Evolutionary conservation across 164 flowering plant genomes (phyloP).

Genomic region (Santalum album): DNA sequence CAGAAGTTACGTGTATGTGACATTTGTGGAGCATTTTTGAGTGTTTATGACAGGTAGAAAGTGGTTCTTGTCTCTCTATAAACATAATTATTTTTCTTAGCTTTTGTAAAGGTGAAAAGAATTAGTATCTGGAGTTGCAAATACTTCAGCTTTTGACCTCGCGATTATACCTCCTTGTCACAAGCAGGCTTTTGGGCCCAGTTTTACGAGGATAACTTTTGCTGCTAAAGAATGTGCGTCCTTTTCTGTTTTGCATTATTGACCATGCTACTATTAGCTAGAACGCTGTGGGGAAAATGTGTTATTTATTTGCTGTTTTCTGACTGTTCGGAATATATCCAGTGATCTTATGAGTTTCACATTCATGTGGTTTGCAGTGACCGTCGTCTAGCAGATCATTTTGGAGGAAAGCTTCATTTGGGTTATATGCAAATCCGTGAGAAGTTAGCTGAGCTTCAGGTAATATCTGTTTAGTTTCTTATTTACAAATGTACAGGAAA

Average conservation of each 20-base stretch:
- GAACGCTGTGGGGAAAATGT: slow-evolving; percentile 16
- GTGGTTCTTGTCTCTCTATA: slow-evolving; percentile 3
- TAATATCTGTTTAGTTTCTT: slow-evolving; percentile 13
- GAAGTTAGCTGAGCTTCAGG: slow-evolving; percentile 88
- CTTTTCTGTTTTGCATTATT: slow-evolving; percentile 65
- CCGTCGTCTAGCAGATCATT: slow-evolving; percentile 97
- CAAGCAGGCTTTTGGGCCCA: slow-evolving; percentile 99
- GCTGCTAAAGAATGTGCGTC: slow-evolving; percentile 99
- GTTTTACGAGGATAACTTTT: slow-evolving; percentile 98
- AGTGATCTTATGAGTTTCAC: slow-evolving; percentile 8
- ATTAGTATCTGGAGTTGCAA: slow-evolving; percentile 57
- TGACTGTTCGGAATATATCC: background rate
- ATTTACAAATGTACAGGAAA: too few relatives aligned
- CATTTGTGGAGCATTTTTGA: slow-evolving; percentile 97
- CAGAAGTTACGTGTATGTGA: slow-evolving; percentile 98
- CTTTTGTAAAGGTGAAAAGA: slow-evolving; percentile 22
- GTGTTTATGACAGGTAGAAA: slow-evolving; percentile 93
- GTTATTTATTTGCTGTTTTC: background rate
- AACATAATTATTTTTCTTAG: too few relatives aligned
- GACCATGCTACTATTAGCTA: slow-evolving; percentile 41
- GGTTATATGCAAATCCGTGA: slow-evolving; percentile 99
- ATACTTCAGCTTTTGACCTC: slow-evolving; percentile 83
- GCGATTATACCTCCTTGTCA: slow-evolving; percentile 91
- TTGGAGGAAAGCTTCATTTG: slow-evolving; percentile 97
- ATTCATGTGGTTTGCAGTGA: slow-evolving; percentile 52